These are phyloP conservation scores for Mytilinidion resinicola DNA, from an alignment of 495 filamentous ascomycete species.

Conservation along the genomic window DNA sequence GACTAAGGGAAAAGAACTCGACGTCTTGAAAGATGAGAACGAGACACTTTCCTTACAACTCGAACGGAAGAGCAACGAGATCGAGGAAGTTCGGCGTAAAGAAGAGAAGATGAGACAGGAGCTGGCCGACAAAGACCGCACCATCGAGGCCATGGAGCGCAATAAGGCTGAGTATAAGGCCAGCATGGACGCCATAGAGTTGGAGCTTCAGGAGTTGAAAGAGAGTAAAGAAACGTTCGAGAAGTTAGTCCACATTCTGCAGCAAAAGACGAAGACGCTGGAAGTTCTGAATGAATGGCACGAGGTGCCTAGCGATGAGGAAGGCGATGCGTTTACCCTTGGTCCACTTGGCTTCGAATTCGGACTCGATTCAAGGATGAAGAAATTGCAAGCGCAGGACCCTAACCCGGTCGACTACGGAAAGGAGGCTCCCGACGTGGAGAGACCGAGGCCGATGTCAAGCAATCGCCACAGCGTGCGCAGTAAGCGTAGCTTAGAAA, in stretches of 20 bases:
- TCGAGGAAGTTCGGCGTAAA: conserved; percentile 19
- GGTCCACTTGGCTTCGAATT: not conserved
- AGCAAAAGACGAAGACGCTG: conserved; percentile 16
- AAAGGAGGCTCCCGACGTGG: not conserved
- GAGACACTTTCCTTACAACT: conserved; percentile 11
- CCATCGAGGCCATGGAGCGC: conserved; percentile 8
- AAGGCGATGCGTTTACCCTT: not conserved
- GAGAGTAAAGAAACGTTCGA: conserved; percentile 21
- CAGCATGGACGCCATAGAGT: conserved; percentile 11
- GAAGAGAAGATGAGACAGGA: conserved; percentile 37
- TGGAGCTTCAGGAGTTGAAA: conserved; percentile 10
- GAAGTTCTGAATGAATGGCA: conserved; percentile 1
- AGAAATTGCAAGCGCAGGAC: not conserved
- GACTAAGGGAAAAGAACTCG: conserved; percentile 18
- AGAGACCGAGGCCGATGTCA: not conserved
- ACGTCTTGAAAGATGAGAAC: conserved; percentile 17
- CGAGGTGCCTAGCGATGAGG: conserved; percentile 3
- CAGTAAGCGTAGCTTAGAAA: not conserved
- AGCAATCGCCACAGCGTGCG: not conserved
- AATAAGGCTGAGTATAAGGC: conserved; percentile 12
- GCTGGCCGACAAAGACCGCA: conserved; percentile 21
- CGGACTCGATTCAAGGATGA: not conserved
- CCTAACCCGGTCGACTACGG: not conserved
- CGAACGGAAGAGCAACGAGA: conserved; percentile 5
- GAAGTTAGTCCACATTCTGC: conserved; percentile 16